These are phyloP conservation scores for Tolypocladium cylindrosporum DNA, from an alignment of 2,329 filamentous ascomycete genomes.

Conservation along the genomic window DNA sequence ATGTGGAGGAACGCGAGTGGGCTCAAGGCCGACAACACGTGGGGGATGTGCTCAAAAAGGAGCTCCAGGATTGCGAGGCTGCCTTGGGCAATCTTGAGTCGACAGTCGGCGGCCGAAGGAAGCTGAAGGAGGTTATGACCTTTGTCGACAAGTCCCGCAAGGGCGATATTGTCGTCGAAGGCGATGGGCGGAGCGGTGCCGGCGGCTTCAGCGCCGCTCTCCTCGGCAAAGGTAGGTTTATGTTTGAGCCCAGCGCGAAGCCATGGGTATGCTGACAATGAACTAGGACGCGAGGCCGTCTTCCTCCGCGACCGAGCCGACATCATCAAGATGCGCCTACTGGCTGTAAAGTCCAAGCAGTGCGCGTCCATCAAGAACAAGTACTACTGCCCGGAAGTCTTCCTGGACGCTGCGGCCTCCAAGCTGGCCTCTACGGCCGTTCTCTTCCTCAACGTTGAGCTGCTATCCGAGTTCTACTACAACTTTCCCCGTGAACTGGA, in stretches of 20 bases:
- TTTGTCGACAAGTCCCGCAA: conserved; percentile 88
- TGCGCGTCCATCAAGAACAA: conserved; percentile 79
- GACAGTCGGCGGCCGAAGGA: conserved; percentile 68
- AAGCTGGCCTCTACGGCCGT: conserved; percentile 93
- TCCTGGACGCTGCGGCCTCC: conserved; percentile 92
- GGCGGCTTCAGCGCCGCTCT: conserved; percentile 88
- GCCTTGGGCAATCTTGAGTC: conserved; percentile 70
- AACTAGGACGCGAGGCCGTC: conserved; percentile 73
- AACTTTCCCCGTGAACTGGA: conserved; percentile 93
- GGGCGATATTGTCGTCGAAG: conserved; percentile 76
- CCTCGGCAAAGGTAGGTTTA: conserved; percentile 61
- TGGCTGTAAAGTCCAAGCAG: conserved; percentile 83
- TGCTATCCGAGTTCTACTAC: conserved; percentile 95
- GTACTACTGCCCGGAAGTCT: conserved; percentile 93
- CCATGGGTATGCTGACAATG: conserved; percentile 13
- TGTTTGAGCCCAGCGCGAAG: neutral
- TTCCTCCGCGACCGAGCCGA: conserved; percentile 89
- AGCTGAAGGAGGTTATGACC: conserved; percentile 77
- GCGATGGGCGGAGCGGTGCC: conserved; percentile 72
- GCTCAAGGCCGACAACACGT: conserved; percentile 74
- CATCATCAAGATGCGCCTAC: conserved; percentile 80
- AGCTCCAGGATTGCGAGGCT: conserved; percentile 73
- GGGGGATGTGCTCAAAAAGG: conserved; percentile 69
- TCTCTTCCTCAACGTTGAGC: conserved; percentile 92
- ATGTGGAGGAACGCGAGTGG: conserved; percentile 90